Conservation (phyloP, 2,329 filamentous ascomycete genomes). For the Penicillium sp. region DNA sequence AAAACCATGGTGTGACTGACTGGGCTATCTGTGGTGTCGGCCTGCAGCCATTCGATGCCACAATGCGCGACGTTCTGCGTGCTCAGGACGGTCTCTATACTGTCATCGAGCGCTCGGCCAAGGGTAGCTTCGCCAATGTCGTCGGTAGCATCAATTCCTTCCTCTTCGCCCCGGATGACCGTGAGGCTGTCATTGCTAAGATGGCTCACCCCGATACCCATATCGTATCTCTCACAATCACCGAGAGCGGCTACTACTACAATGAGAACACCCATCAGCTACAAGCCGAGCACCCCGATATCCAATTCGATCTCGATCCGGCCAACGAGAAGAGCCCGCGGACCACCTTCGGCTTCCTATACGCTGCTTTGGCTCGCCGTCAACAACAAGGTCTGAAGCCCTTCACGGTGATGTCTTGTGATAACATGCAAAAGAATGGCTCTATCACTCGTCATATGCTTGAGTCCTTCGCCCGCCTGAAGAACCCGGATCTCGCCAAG, state of each 20-base stretch:
- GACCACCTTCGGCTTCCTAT: constrained; percentile 60
- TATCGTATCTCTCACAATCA: constrained; percentile 61
- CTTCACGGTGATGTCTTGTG: constrained; percentile 60
- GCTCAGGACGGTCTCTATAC: constrained; percentile 59
- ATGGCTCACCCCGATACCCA: constrained; percentile 60
- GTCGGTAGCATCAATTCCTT: constrained; percentile 59
- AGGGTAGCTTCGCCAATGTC: constrained; percentile 54
- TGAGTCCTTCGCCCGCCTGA: constrained; percentile 53
- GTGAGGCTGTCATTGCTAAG: constrained; percentile 58
- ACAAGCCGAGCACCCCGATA: constrained; percentile 54
- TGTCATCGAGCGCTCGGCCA: constrained; percentile 58
- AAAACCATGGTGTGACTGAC: constrained; percentile 50
- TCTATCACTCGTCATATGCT: constrained; percentile 59
- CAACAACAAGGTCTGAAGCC: constrained; percentile 53
- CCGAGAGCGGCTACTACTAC: constrained; percentile 62
- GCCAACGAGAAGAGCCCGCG: constrained; percentile 49
- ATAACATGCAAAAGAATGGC: constrained; percentile 64
- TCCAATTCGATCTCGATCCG: constrained; percentile 51
- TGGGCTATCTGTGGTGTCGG: constrained; percentile 60
- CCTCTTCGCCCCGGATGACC: constrained; percentile 57
- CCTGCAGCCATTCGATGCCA: constrained; percentile 54
- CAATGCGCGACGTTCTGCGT: constrained; percentile 56
- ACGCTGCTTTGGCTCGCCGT: constrained; percentile 54
- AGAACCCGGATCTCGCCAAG: constrained; percentile 52
- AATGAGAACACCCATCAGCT: constrained; percentile 63